These are phyloP conservation scores for Condylostoma magnum DNA, from an alignment of 169 alveolate genomes.

Conservation along the genomic window DNA sequence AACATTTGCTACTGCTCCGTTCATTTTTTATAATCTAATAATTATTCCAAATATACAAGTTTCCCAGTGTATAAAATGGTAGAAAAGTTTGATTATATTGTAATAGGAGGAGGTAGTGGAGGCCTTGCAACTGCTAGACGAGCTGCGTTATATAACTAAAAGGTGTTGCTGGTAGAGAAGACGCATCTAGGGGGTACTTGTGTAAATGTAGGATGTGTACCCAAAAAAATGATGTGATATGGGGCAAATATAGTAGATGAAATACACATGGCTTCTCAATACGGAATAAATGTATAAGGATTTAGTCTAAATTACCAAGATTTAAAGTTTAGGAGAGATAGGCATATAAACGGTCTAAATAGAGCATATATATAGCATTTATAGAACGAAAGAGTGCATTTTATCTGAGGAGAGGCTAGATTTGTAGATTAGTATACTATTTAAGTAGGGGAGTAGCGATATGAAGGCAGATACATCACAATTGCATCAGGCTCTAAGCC, in stretches of 20 bases:
- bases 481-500: constrained; percentile 84
- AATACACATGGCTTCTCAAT: constrained; percentile 60
- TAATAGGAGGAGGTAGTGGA: constrained; percentile 88
- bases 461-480: constrained; percentile 60
- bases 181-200: constrained; percentile 95
- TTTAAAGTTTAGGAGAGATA: constrained; percentile 23
- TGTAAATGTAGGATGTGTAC: constrained; percentile 99
- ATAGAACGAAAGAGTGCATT: constrained; percentile 2
- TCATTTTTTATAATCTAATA: constrained; percentile 30
- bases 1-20: constrained; percentile 31
- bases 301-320: constrained; percentile 33
- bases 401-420: constrained; percentile 25
- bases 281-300: constrained; percentile 47
- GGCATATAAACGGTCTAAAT: constrained; percentile 16
- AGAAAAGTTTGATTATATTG: constrained; percentile 76
- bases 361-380: constrained; percentile 19
- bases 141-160: constrained; percentile 67
- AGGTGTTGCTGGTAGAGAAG: constrained; percentile 84
- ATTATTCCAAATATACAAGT: not conserved
- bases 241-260: constrained; percentile 87
- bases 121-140: constrained; percentile 79
- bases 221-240: constrained; percentile 97
- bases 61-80: no score
- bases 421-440: constrained; percentile 52
- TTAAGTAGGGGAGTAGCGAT: constrained; percentile 50